These are phyloP conservation scores for Backusella australiensis DNA, from an alignment of 192 early-diverging fungal genomes.

Conservation along the genomic window DNA sequence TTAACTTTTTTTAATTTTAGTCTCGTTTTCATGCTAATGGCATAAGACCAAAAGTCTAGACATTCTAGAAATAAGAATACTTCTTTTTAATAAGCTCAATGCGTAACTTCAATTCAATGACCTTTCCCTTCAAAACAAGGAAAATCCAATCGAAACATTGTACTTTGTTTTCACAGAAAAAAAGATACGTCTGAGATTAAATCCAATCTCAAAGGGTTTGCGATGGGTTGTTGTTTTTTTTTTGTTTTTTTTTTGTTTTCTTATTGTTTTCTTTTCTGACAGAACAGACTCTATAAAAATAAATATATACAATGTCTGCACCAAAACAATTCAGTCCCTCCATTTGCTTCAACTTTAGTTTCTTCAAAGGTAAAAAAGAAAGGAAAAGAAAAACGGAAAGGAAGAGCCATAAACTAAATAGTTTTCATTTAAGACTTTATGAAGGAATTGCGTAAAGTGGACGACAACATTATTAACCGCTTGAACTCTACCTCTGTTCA, in stretches of 20 bases:
- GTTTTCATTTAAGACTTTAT: slow-evolving; percentile 51
- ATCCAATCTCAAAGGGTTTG: neutral
- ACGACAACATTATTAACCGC: slow-evolving; percentile 78
- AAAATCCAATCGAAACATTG: neutral
- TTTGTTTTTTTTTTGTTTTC: neutral
- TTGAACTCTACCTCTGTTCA: slow-evolving; percentile 75
- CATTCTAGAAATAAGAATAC: too few relatives aligned
- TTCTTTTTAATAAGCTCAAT: too few relatives aligned
- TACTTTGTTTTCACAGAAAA: neutral
- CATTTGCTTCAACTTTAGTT: slow-evolving; percentile 65
- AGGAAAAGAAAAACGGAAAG: neutral
- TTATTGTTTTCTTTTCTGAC: neutral
- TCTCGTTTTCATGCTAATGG: neutral
- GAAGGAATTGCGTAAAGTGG: slow-evolving; percentile 70
- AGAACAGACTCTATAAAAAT: neutral
- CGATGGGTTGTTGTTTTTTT: neutral
- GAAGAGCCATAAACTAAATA: neutral
- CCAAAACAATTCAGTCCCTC: slow-evolving; percentile 42
- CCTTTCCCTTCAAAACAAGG: neutral
- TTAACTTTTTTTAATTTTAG: too few relatives aligned
- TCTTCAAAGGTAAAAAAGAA: slow-evolving; percentile 51
- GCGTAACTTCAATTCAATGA: neutral
- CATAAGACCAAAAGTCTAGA: neutral
- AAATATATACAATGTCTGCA: slow-evolving; percentile 13
- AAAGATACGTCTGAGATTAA: neutral